A percentile compares a stretch with the other conserved stretches of the same genome.
Evolutionary conservation across 2,329 filamentous ascomycete genomes (phyloP).

Genomic region (Trichoderma gracile): DNA sequence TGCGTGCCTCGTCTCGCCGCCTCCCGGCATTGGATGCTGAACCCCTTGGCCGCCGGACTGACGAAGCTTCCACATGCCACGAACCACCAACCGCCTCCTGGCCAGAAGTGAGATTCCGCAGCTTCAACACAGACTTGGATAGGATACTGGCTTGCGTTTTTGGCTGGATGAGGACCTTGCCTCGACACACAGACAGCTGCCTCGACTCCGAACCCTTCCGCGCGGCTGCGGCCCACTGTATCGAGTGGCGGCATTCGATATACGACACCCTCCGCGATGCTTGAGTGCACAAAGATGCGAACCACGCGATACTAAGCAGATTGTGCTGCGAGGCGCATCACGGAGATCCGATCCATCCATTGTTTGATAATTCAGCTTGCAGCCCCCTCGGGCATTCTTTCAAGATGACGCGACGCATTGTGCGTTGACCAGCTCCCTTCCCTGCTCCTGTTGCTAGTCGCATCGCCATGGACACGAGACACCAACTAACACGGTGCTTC

Average conservation of each 20-base stretch:
- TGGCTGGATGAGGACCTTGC: not conserved
- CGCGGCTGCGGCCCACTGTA: not conserved
- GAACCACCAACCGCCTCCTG: too few species aligned
- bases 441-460: too few species aligned
- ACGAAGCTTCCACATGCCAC: too few species aligned
- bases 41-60: not conserved
- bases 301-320: conserved; percentile 22
- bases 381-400: not conserved
- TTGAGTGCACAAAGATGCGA: conserved; percentile 21
- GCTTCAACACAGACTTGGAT: not conserved
- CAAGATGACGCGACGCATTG: conserved; percentile 44
- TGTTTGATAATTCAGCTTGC: not conserved
- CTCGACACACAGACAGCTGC: not conserved
- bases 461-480: not conserved
- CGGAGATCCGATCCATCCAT: not conserved
- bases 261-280: conserved; percentile 1
- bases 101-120: not conserved
- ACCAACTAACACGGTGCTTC: not conserved
- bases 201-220: too few species aligned
- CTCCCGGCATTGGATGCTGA: conserved; percentile 6
- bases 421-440: conserved; percentile 30
- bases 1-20: conserved; percentile 5
- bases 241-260: not conserved
- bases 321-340: conserved; percentile 14
- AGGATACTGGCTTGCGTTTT: not conserved